These are phyloP conservation scores for Chloris gayana DNA, from an alignment of 176 grass and related monocot species.

Conservation along the genomic window DNA sequence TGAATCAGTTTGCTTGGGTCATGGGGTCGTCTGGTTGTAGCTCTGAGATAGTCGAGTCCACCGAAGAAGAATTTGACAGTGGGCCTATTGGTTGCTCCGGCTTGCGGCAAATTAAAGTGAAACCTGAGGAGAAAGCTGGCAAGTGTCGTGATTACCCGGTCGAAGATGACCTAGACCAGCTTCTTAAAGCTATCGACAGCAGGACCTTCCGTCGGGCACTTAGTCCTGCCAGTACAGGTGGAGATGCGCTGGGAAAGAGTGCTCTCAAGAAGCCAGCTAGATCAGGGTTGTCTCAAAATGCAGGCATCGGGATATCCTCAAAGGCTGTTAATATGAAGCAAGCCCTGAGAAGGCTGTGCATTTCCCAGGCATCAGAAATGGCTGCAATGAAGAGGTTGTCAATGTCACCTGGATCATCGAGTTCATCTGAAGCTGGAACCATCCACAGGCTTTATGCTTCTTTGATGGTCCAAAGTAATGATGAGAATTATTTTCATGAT, in stretches of 20 bases:
- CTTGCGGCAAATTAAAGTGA: slow-evolving; percentile 61
- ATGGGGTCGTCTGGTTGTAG: slow-evolving; percentile 72
- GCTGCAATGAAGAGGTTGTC: slow-evolving; percentile 76
- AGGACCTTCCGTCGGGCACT: slow-evolving; percentile 47
- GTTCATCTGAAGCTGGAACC: slow-evolving; percentile 80
- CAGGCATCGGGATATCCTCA: slow-evolving; percentile 71
- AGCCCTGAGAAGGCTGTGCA: slow-evolving; percentile 77
- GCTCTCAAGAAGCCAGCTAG: slow-evolving; percentile 54
- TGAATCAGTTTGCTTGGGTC: slow-evolving; percentile 39
- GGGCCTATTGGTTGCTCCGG: slow-evolving; percentile 44
- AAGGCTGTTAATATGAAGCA: slow-evolving; percentile 92
- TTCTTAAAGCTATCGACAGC: slow-evolving; percentile 78
- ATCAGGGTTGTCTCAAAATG: slow-evolving; percentile 45
- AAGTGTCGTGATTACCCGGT: slow-evolving; percentile 42
- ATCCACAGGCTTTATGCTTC: slow-evolving; percentile 88
- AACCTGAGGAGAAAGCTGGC: slow-evolving; percentile 49
- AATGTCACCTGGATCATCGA: slow-evolving; percentile 56
- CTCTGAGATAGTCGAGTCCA: slow-evolving; percentile 93
- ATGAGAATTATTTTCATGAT: slow-evolving; percentile 36
- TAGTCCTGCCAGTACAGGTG: slow-evolving; percentile 46
- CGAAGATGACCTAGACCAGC: slow-evolving; percentile 71
- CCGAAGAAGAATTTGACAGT: slow-evolving; percentile 60
- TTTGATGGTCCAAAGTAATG: slow-evolving; percentile 70
- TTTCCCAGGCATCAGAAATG: slow-evolving; percentile 97
- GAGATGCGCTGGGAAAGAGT: slow-evolving; percentile 44